Evolutionary conservation across 768 basidiomycete genomes (phyloP), one percentile per base, ranked within the genome.

Genomic region (Mycena floridula): DNA sequence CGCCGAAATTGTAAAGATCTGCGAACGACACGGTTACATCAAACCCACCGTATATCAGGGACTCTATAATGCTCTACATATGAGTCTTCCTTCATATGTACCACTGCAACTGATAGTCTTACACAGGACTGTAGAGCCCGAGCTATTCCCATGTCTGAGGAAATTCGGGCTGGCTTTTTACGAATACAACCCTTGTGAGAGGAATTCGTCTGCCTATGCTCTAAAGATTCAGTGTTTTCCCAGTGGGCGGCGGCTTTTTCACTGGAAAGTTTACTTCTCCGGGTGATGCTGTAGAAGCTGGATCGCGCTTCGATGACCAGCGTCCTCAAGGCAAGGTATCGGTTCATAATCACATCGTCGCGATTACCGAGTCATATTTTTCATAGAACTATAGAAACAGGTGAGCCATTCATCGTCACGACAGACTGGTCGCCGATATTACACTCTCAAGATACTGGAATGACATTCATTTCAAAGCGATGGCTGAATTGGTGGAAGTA

Each of bases 241-340:
- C 45, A 79, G 76, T 82, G 44, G 77, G 69, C 2, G 79, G 78
- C 7, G 79, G 79, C 0, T 71, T 80, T 47, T 75, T 81, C 48
- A 77, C 79, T 0, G 78, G 77, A 0, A 73, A 77, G 46, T 67
- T 80, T 42, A 51, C 51, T 7, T 68, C 66, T 0, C 42, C 61
- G 7, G 61, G 71, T 5, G 70, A 68, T 46, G 27, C 58, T 6
- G 62, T 66, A 23, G 77, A 79, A 47, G 47, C 65, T 18, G 79
- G 80, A 15, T 75, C 75, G 9, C 69, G 80, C n/a, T 82, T 82
- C 52, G 77, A 81, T 47, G 63, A 72, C 0, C 55, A 59, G 13
- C 66, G 59, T 38, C 37, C 26, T 12, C 75, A 76, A 51, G 81
- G 79, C 7, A 52, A 69, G 61, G 74, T 76, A 43, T n/a, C n/a